Conservation (phyloP, 495 filamentous ascomycete species). For the Pseudomonodictys pantanalensis region DNA sequence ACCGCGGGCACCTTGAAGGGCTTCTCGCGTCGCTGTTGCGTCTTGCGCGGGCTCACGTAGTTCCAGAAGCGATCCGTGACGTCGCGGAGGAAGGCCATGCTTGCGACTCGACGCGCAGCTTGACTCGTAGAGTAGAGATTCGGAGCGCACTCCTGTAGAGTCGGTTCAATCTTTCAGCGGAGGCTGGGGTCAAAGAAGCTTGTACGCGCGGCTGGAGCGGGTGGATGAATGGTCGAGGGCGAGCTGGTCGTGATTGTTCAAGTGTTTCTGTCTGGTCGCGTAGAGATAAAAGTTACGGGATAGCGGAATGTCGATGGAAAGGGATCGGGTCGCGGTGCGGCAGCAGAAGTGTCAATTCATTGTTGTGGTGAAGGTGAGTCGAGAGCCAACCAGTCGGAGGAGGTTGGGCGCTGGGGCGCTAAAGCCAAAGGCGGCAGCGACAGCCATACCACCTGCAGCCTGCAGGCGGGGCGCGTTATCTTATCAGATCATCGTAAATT, state of each 20-base stretch:
- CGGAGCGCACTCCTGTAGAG: background rate
- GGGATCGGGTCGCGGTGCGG: background rate
- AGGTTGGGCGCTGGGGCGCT: background rate
- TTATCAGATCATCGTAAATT: constrained; percentile 11
- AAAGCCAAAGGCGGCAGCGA: background rate
- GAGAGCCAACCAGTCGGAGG: background rate
- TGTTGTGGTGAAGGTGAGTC: background rate
- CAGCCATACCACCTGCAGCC: background rate
- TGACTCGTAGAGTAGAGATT: background rate
- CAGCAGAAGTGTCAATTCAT: background rate
- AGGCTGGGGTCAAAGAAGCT: background rate
- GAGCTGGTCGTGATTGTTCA: no score
- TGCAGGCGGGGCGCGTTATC: background rate
- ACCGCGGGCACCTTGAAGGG: constrained; percentile 21
- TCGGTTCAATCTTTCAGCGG: background rate
- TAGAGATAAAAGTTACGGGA: background rate
- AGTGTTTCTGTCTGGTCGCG: no score
- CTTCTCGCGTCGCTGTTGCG: constrained; percentile 28
- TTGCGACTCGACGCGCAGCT: background rate
- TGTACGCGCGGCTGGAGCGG: no score
- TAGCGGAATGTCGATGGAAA: background rate
- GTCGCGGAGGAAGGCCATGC: constrained; percentile 28
- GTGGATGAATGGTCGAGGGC: no score
- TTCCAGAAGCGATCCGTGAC: constrained; percentile 35
- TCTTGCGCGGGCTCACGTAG: constrained; percentile 36